phyloP scores from a whole-genome alignment of 2,329 filamentous ascomycete species.

The Scleromitrula shiraiana region DNA sequence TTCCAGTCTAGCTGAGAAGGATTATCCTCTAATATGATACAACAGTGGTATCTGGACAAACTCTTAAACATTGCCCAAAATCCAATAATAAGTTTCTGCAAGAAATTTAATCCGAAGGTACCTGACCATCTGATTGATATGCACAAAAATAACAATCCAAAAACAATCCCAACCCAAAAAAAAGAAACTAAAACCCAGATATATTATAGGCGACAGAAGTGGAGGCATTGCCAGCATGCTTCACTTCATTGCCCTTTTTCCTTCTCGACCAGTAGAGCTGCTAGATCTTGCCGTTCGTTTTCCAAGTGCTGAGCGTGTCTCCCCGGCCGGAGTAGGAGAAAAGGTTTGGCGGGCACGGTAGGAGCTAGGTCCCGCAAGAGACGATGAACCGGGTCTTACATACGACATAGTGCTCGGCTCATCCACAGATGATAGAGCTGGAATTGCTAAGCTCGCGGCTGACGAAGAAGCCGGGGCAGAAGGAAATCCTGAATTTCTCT shows the following conservation, averaged over 20 bases:
- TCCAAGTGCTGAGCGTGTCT: constrained; percentile 10
- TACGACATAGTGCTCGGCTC: not conserved
- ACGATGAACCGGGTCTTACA: not conserved
- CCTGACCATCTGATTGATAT: constrained; percentile 9
- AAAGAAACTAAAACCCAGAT: not conserved
- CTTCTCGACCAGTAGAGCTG: constrained; percentile 18
- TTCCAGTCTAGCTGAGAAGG: not conserved
- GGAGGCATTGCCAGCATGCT: not conserved
- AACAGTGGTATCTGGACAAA: constrained; percentile 1
- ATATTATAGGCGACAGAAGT: not conserved
- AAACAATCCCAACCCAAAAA: not conserved
- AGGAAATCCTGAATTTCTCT: not conserved
- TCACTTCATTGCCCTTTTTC: constrained; percentile 26
- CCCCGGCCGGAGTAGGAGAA: too few species aligned
- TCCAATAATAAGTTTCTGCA: not conserved
- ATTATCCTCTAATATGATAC: constrained; percentile 3
- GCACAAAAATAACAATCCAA: not conserved
- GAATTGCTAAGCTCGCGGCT: not conserved
- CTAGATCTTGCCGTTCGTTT: constrained; percentile 17
- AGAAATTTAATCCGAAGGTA: constrained; percentile 6
- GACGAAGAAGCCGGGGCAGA: not conserved
- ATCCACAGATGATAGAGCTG: constrained; percentile 2
- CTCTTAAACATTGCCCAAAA: not conserved
- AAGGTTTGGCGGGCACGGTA: too few species aligned
- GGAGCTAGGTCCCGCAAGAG: constrained; percentile 2